phyloP scores from a whole-genome alignment of 2,329 filamentous ascomycete genomes.

The Paracamarosporium sp. region DNA sequence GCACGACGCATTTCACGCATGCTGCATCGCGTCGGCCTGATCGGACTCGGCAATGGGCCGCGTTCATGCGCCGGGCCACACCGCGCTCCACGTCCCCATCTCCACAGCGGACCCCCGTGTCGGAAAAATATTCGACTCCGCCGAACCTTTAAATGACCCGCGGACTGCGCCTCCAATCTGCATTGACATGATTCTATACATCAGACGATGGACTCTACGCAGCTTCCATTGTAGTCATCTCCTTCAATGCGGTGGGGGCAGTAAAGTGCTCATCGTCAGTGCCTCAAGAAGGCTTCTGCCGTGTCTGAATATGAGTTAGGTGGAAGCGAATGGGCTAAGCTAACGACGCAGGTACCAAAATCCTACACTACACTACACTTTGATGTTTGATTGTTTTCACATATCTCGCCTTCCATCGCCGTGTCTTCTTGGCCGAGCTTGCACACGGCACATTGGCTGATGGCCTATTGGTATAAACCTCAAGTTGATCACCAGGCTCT shows the following conservation, averaged over 20 bases:
- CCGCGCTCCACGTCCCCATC: slow-evolving; percentile 6
- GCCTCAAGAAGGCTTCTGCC: no score
- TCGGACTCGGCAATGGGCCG: slow-evolving; percentile 10
- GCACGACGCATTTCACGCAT: background rate
- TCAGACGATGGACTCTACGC: background rate
- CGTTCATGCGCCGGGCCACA: slow-evolving; percentile 7
- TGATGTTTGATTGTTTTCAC: no score
- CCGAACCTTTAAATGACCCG: background rate
- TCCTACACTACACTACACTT: no score
- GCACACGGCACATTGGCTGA: no score
- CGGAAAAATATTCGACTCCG: slow-evolving; percentile 5
- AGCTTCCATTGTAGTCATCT: background rate
- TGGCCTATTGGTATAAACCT: no score
- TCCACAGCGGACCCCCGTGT: slow-evolving; percentile 1
- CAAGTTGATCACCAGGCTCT: no score
- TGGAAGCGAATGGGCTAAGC: no score
- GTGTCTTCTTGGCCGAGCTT: no score
- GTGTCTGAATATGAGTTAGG: background rate
- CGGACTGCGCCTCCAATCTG: background rate
- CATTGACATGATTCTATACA: slow-evolving; percentile 7
- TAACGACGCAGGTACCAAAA: no score
- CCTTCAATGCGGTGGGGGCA: background rate
- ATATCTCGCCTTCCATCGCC: no score
- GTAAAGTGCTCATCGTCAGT: background rate
- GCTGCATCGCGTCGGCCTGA: background rate